Base-by-base conservation (phyloP, 2,329 filamentous ascomycete species). In the Alternaria sp. region DNA sequence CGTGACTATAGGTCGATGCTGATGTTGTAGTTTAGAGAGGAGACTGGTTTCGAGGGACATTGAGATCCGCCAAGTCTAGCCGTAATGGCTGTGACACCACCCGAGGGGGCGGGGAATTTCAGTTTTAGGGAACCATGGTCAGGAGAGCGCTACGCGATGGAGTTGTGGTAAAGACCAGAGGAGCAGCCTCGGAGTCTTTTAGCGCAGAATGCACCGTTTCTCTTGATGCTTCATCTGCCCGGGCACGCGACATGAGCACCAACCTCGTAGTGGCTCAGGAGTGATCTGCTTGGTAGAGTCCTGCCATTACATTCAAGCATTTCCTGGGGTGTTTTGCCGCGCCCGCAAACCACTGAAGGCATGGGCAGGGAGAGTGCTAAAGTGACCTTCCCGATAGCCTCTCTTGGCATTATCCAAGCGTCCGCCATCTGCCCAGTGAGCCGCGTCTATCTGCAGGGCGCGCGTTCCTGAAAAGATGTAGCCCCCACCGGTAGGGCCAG, bases 391-490 rank as follows among this genome's bases (percentile, higher is more conserved):
- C 57, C 54, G 30, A 62, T 62, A 53, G 61, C 56, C 39, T 48
- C 47, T 49, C 56, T 62, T 54, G 51, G 51, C 57, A 56, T 54
- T 26, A n/a, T 34, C 20, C 56, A 30, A 49, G 24, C 26, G 46
- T 42, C 58, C 47, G 41, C 58, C 39, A 52, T 42, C 28, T 46
- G 54, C 44, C 61, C 47, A 61, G 54, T 51, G 61, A 61, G 64
- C 51, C 62, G 59, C 59, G 61, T 61, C 55, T 39, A 51, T 51
- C 41, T 59, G 58, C 52, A 59, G 59, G 54, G 56, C 49, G 42
- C 60, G 62, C 64, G 64, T 65, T 65, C 65, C 63, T 67, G 63
- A 59, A 54, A 47, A 51, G 14, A 58, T 56, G 53, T 53, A 57
- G 61, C 59, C 59, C 55, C 55, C 55, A 38, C 59, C 48, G 42